These are phyloP conservation scores for Castanea sativa DNA, from an alignment of 306 rosid genomes.

Conservation along the genomic window DNA sequence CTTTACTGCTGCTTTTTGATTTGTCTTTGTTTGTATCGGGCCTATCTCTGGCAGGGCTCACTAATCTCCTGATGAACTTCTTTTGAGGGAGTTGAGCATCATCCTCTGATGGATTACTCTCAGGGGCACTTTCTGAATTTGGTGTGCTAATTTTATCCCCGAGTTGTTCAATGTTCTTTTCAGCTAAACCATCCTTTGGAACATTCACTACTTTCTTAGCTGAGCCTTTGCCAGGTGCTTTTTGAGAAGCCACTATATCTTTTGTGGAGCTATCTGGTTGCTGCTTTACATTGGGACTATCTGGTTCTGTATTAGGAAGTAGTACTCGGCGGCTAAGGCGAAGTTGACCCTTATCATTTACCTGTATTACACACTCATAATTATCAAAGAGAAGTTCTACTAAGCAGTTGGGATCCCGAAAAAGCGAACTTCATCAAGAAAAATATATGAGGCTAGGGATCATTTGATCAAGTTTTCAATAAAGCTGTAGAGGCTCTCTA, in stretches of 20 bases:
- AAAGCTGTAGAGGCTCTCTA: not conserved
- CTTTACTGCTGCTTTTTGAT: slow-evolving; percentile 41
- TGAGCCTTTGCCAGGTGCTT: slow-evolving; percentile 24
- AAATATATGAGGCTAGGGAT: slow-evolving; percentile 6
- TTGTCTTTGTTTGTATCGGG: slow-evolving; percentile 44
- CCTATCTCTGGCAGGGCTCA: slow-evolving; percentile 43
- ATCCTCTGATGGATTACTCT: slow-evolving; percentile 40
- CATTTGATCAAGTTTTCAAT: not conserved
- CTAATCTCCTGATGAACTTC: slow-evolving; percentile 59
- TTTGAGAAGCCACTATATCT: slow-evolving; percentile 18
- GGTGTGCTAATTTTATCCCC: slow-evolving; percentile 33
- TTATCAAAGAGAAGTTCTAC: slow-evolving; percentile 9
- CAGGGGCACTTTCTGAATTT: slow-evolving; percentile 37
- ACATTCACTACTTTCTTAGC: slow-evolving; percentile 12
- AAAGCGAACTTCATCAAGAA: slow-evolving; percentile 13
- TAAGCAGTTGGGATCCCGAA: not conserved
- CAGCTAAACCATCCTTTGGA: slow-evolving; percentile 26
- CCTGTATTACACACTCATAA: slow-evolving; percentile 45
- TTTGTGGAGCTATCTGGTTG: slow-evolving; percentile 33
- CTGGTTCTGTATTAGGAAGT: slow-evolving; percentile 68
- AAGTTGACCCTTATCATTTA: slow-evolving; percentile 89
- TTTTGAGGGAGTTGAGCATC: slow-evolving; percentile 45
- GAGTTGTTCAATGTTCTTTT: slow-evolving; percentile 36
- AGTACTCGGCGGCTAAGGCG: slow-evolving; percentile 86
- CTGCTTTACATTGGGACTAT: slow-evolving; percentile 39